phyloP scores from a whole-genome alignment of 129 eudicot species.

The Logfia minima region DNA sequence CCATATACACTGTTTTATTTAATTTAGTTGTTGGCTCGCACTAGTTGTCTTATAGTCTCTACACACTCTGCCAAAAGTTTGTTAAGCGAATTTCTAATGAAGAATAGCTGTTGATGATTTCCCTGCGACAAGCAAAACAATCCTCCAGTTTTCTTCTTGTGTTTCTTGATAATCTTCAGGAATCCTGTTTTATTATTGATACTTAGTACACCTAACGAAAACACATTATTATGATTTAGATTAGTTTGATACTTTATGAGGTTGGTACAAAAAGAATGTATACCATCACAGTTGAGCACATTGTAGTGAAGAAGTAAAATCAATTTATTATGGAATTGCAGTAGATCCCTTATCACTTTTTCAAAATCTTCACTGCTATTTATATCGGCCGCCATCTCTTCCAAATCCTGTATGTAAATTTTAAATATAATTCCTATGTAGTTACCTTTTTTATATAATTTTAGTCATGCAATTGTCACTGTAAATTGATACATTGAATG shows the following conservation, averaged over 20 bases:
- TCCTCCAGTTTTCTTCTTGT: slow-evolving; percentile 47
- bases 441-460: too few species aligned
- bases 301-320: slow-evolving; percentile 43
- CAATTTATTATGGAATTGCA: slow-evolving; percentile 41
- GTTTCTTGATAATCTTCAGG: slow-evolving; percentile 44
- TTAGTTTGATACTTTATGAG: neutral
- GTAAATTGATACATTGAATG: too few species aligned
- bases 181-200: slow-evolving; percentile 31
- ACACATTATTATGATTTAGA: neutral
- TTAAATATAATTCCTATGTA: too few species aligned
- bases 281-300: slow-evolving; percentile 47
- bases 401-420: slow-evolving; percentile 18
- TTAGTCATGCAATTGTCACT: too few species aligned
- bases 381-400: slow-evolving; percentile 23
- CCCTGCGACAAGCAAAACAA: slow-evolving; percentile 29
- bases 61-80: slow-evolving; percentile 36
- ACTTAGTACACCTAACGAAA: slow-evolving; percentile 9
- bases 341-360: slow-evolving; percentile 30
- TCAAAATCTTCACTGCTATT: slow-evolving; percentile 27
- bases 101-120: slow-evolving; percentile 30
- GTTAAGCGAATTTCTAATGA: slow-evolving; percentile 34
- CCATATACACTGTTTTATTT: neutral
- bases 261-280: neutral
- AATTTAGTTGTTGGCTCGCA: neutral
- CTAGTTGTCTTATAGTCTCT: slow-evolving; percentile 31